Percentiles rank a stretch among this genome's conserved stretches.
Conservation (phyloP, 345 rosid genomes). For the Dimocarpus longan region DNA sequence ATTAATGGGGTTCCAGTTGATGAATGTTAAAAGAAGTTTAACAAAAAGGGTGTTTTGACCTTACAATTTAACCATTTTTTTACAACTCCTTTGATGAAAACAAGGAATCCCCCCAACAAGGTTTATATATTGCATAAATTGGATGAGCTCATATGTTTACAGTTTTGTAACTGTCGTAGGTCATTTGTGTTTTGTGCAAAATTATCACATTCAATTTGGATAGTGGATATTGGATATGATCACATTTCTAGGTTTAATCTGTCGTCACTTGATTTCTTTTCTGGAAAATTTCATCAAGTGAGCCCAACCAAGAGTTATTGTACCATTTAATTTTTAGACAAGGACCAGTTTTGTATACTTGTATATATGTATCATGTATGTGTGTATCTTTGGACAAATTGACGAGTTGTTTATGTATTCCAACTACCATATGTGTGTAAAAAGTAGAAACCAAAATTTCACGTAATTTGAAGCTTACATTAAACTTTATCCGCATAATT, state of each 20-base stretch:
- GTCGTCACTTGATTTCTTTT: neutral
- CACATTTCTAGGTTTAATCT: neutral
- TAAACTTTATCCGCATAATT: no score
- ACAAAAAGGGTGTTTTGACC: neutral
- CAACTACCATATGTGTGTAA: no score
- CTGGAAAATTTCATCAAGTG: neutral
- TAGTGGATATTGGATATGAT: neutral
- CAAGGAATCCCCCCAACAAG: neutral
- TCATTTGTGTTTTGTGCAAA: neutral
- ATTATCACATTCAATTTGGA: neutral
- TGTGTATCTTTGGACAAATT: no score
- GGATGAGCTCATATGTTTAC: neutral
- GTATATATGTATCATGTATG: neutral
- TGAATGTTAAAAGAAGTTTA: neutral
- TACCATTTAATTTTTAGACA: neutral
- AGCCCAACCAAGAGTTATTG: neutral
- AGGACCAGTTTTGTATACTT: neutral
- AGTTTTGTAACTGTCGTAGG: neutral
- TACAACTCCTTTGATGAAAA: constrained; percentile 6
- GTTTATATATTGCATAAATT: neutral
- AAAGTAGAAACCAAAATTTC: no score
- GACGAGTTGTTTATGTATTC: no score
- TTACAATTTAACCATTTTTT: neutral
- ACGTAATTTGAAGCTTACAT: no score
- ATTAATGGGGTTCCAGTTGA: neutral